Conservation (phyloP, 768 basidiomycete genomes). For the Phanerochaete carnosa region DNA sequence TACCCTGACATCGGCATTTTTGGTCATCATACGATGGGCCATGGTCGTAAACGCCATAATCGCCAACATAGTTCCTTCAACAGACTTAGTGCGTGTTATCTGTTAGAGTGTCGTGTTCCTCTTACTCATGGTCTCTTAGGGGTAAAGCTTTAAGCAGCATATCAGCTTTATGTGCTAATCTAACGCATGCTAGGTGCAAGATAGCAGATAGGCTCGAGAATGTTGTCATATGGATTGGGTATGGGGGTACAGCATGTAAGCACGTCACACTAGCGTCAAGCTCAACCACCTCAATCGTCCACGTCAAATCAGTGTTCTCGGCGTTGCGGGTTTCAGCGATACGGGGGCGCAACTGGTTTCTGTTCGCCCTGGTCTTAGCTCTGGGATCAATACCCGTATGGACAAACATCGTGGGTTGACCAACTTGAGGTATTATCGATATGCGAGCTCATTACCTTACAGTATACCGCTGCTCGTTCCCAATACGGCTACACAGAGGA, state of each 20-base stretch:
- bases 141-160: background rate
- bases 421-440: background rate
- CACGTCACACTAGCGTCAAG: background rate
- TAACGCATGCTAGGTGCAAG: background rate
- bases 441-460: background rate
- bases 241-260: background rate
- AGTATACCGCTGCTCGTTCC: background rate
- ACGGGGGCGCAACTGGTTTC: background rate
- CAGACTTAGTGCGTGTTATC: background rate
- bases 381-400: background rate
- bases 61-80: background rate
- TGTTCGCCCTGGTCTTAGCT: background rate
- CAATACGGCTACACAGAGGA: background rate
- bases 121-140: background rate
- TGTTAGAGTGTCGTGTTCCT: background rate
- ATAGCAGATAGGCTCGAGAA: background rate
- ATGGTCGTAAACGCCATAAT: background rate
- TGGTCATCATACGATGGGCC: background rate
- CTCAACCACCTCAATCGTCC: background rate
- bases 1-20: background rate
- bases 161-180: background rate
- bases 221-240: background rate
- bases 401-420: background rate
- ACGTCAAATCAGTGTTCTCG: background rate
- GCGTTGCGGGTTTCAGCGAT: constrained; percentile 1